A percentile compares a stretch with the other conserved stretches of the same genome.
Evolutionary conservation across 805 yeast genomes (phyloP).

Genomic region (Yarrowia sp.): DNA sequence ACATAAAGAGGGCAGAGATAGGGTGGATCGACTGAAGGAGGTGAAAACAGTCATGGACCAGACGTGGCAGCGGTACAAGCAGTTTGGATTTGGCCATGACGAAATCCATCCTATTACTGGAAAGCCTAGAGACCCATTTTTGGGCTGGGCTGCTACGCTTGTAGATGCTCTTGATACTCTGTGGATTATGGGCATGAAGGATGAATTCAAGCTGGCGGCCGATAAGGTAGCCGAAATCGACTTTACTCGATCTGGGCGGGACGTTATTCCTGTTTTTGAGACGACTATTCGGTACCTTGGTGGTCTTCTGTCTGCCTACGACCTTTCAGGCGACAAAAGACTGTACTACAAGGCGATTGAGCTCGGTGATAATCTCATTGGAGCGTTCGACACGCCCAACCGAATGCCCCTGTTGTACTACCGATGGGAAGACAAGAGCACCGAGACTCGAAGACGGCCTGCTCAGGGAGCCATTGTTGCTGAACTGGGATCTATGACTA

Average conservation of each 20-base stretch:
- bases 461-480: slow-evolving; percentile 52
- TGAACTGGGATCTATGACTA: slow-evolving; percentile 58
- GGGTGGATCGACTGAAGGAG: slow-evolving; percentile 43
- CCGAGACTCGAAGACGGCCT: slow-evolving; percentile 45
- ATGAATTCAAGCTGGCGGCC: slow-evolving; percentile 54
- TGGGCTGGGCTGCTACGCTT: slow-evolving; percentile 61
- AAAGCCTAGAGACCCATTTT: slow-evolving; percentile 51
- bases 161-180: slow-evolving; percentile 63
- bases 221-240: slow-evolving; percentile 51
- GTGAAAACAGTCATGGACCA: slow-evolving; percentile 52
- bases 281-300: slow-evolving; percentile 61
- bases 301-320: slow-evolving; percentile 61
- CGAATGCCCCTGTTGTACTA: slow-evolving; percentile 59
- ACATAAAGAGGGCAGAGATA: not conserved
- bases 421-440: slow-evolving; percentile 51
- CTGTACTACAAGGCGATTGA: slow-evolving; percentile 55
- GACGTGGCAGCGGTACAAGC: slow-evolving; percentile 57
- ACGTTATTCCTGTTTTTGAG: slow-evolving; percentile 58
- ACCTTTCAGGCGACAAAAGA: slow-evolving; percentile 53
- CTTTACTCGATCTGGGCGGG: slow-evolving; percentile 53
- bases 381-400: slow-evolving; percentile 67
- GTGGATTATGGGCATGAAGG: slow-evolving; percentile 54
- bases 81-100: slow-evolving; percentile 57
- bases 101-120: slow-evolving; percentile 55
- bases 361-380: slow-evolving; percentile 58